Evolutionary conservation across 2,329 filamentous ascomycete species (phyloP).

Genomic region (Xylaria hypoxylon): DNA sequence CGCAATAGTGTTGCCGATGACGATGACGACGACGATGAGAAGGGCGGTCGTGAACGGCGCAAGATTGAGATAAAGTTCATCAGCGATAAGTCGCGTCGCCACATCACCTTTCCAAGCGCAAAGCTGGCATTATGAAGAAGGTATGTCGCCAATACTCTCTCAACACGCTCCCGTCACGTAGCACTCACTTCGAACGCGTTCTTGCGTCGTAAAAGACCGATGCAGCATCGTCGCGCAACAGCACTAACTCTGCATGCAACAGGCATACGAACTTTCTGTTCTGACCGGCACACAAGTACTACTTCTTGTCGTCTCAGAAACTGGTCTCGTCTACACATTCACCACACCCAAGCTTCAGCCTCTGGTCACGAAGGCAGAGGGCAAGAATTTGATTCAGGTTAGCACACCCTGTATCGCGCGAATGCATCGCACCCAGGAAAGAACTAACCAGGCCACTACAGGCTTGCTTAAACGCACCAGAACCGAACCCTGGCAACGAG

Average conservation of each 20-base stretch:
- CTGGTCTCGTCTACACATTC: constrained; percentile 96
- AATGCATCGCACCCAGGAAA: constrained; percentile 18
- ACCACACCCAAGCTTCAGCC: constrained; percentile 98
- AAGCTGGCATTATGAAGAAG: constrained; percentile 99
- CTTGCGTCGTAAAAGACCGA: constrained; percentile 3
- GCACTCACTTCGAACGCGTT: constrained; percentile 38
- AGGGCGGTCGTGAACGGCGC: constrained; percentile 95
- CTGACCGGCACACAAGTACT: constrained; percentile 98
- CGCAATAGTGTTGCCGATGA: constrained; percentile 88
- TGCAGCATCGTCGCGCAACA: constrained; percentile 38
- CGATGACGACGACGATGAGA: constrained; percentile 97
- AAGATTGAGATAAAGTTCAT: constrained; percentile 99
- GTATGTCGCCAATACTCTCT: constrained; percentile 63
- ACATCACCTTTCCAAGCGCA: constrained; percentile 99
- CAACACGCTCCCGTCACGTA: constrained; percentile 33
- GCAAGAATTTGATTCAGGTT: constrained; percentile 99
- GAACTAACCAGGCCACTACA: constrained; percentile 58
- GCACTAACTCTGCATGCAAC: constrained; percentile 40
- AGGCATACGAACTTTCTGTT: constrained; percentile 98
- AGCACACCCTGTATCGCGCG: constrained; percentile 35
- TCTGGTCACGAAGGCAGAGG: constrained; percentile 96
- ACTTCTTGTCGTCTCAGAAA: constrained; percentile 95
- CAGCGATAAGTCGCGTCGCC: constrained; percentile 98
- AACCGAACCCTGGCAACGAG: constrained; percentile 83
- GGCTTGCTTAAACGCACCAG: constrained; percentile 96